Conservation (phyloP, 164 flowering plant genomes). For the Houttuynia cordata region DNA sequence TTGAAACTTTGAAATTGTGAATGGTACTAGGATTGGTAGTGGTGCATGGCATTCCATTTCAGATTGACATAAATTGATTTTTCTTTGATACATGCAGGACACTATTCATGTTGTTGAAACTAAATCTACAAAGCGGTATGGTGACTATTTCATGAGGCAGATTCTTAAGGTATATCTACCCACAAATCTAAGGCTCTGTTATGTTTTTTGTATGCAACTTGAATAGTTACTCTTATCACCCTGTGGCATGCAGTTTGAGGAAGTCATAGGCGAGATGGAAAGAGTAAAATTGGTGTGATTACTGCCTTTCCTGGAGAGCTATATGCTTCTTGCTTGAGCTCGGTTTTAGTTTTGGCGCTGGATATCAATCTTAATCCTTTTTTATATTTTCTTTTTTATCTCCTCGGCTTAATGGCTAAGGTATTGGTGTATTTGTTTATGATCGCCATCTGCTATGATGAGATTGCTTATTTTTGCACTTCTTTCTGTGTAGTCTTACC, state of each 20-base stretch:
- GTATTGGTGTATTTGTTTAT: too few species aligned
- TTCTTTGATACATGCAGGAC: constrained; percentile 36
- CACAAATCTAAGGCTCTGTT: background rate
- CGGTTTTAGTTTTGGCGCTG: background rate
- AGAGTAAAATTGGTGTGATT: constrained; percentile 9
- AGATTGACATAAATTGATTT: background rate
- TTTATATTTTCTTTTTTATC: too few species aligned
- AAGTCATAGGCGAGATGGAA: constrained; percentile 7
- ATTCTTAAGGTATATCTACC: constrained; percentile 58
- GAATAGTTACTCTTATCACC: background rate
- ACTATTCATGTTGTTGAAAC: constrained; percentile 65
- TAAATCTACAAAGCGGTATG: constrained; percentile 67
- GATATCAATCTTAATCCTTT: background rate
- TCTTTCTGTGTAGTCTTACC: too few species aligned
- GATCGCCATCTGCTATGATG: too few species aligned
- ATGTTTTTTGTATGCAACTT: background rate
- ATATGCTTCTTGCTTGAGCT: background rate
- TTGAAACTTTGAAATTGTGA: background rate
- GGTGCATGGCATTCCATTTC: background rate
- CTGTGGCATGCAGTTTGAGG: constrained; percentile 5
- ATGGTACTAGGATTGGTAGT: background rate
- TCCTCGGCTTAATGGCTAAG: too few species aligned
- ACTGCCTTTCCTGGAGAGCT: background rate
- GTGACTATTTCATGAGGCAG: constrained; percentile 87
- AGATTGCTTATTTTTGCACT: too few species aligned